These are phyloP conservation scores for Terana coerulea DNA, from an alignment of 768 basidiomycete species.

Conservation along the genomic window DNA sequence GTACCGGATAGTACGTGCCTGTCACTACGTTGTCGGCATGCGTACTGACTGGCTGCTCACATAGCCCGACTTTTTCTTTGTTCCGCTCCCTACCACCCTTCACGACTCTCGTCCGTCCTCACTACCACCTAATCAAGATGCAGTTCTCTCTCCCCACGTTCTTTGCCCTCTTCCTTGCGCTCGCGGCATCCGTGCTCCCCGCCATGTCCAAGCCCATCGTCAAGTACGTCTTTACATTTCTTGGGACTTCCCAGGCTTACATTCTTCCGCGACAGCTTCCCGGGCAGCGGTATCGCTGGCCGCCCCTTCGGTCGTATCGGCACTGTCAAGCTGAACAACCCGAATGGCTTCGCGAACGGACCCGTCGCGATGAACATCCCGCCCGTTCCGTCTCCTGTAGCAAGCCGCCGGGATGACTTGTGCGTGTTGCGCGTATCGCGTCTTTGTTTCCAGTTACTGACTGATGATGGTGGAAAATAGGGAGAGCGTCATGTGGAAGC, in stretches of 20 bases:
- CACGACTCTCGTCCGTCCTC: neutral
- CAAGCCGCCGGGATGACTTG: neutral
- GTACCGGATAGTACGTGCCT: conserved; percentile 4
- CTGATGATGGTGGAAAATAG: neutral
- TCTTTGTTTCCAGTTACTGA: neutral
- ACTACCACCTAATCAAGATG: neutral
- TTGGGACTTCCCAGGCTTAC: too few relatives aligned
- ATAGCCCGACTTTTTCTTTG: conserved; percentile 1
- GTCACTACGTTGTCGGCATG: neutral
- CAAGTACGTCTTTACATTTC: neutral
- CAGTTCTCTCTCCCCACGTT: neutral
- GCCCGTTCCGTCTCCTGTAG: too few relatives aligned
- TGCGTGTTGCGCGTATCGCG: neutral
- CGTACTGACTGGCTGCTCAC: neutral
- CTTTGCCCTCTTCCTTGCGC: neutral
- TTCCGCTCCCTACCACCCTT: neutral
- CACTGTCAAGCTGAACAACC: neutral
- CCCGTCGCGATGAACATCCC: conserved; percentile 1
- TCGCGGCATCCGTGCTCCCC: conserved; percentile 1
- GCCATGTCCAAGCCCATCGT: neutral
- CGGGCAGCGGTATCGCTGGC: neutral
- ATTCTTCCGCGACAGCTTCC: neutral
- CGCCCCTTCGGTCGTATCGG: conserved; percentile 1
- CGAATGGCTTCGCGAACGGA: neutral
- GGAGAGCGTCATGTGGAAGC: conserved; percentile 3